These are phyloP conservation scores for Fusarium buharicum DNA, from an alignment of 2,329 filamentous ascomycete genomes.

Conservation along the genomic window DNA sequence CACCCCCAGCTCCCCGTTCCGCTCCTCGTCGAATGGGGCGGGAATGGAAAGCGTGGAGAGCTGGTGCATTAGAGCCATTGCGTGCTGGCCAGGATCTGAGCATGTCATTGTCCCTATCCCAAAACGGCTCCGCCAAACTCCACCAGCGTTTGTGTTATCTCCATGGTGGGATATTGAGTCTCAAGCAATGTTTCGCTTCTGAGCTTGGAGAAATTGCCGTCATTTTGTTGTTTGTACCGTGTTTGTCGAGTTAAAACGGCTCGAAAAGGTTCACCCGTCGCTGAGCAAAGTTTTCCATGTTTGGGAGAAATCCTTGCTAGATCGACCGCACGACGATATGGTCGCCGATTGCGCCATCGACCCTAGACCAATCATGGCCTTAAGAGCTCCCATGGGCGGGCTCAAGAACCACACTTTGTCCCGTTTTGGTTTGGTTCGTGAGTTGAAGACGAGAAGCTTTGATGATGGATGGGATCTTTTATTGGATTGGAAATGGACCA, in stretches of 20 bases:
- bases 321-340: slow-evolving; percentile 38
- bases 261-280: too few species aligned
- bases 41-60: slow-evolving; percentile 29
- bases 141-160: slow-evolving; percentile 23
- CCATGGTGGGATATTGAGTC: neutral
- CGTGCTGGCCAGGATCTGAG: slow-evolving; percentile 47
- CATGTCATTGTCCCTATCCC: slow-evolving; percentile 42
- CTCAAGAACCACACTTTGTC: slow-evolving; percentile 14
- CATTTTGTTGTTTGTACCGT: neutral
- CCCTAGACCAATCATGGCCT: slow-evolving; percentile 1
- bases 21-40: neutral
- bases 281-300: neutral
- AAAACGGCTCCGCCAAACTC: slow-evolving; percentile 32
- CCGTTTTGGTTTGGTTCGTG: slow-evolving; percentile 17
- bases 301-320: slow-evolving; percentile 14
- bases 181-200: neutral
- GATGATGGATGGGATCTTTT: slow-evolving; percentile 24
- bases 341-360: slow-evolving; percentile 43
- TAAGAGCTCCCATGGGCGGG: slow-evolving; percentile 19
- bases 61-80: slow-evolving; percentile 35
- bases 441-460: slow-evolving; percentile 12
- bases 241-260: neutral
- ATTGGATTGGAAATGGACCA: slow-evolving; percentile 20
- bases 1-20: slow-evolving; percentile 23
- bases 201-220: neutral